Evolutionary conservation across 2,329 filamentous ascomycete genomes (phyloP).

Genomic region (Trichoderma hamatum): DNA sequence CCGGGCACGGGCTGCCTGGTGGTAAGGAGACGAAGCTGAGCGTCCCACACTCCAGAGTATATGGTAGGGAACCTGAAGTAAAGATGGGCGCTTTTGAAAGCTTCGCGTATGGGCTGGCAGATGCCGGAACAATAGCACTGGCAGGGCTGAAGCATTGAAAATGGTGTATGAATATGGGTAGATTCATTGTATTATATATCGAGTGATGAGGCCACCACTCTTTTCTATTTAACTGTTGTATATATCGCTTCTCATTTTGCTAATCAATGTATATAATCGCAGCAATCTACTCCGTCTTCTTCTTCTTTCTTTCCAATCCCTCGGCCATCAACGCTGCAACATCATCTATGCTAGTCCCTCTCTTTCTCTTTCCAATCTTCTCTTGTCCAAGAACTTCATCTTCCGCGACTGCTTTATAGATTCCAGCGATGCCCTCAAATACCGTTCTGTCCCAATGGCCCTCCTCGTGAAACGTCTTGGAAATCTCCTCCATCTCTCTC

Average conservation of each 20-base stretch:
- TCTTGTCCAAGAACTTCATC: conserved; percentile 63
- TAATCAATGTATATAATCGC: background rate
- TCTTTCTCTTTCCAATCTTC: conserved; percentile 57
- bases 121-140: conserved; percentile 26
- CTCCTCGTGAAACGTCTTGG: conserved; percentile 64
- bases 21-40: conserved; percentile 39
- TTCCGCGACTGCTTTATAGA: conserved; percentile 64
- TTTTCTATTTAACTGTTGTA: conserved; percentile 3
- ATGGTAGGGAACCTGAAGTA: conserved; percentile 26
- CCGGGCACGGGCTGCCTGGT: conserved; percentile 24
- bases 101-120: conserved; percentile 24
- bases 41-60: conserved; percentile 41
- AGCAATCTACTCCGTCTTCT: conserved; percentile 35
- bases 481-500: conserved; percentile 76
- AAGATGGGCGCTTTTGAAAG: conserved; percentile 11
- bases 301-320: conserved; percentile 51
- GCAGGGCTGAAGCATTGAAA: conserved; percentile 5
- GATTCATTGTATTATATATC: background rate
- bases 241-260: conserved; percentile 1
- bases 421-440: conserved; percentile 62
- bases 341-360: conserved; percentile 61
- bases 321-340: conserved; percentile 55
- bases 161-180: background rate
- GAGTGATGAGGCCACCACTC: background rate
- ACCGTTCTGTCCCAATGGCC: conserved; percentile 62